Percentiles rank a stretch among this genome's conserved stretches.
These are phyloP conservation scores for Dryadomyces quercus-mongolicae DNA, from an alignment of 2,329 filamentous ascomycete genomes.

Conservation along the genomic window DNA sequence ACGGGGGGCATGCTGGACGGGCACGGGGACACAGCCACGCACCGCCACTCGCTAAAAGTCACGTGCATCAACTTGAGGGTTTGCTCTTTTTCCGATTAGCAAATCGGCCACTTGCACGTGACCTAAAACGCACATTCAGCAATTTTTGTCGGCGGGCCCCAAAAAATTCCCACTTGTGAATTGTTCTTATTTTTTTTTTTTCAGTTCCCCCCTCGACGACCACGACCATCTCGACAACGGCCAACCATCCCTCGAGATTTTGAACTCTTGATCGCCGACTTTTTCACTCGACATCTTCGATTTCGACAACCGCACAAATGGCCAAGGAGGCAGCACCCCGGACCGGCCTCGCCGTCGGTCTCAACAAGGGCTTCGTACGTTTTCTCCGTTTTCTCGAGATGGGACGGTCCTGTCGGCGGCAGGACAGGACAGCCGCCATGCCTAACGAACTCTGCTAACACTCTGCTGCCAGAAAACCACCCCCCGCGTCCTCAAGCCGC, in stretches of 20 bases:
- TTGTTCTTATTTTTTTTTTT: constrained; percentile 6
- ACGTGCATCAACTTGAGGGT: too few relatives aligned
- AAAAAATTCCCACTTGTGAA: background rate
- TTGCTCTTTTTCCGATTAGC: background rate
- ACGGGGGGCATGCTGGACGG: too few relatives aligned
- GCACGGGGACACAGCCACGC: background rate
- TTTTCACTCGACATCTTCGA: background rate
- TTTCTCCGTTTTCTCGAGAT: background rate
- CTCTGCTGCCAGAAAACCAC: constrained; percentile 58
- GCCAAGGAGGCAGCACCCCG: constrained; percentile 46
- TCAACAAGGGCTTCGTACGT: constrained; percentile 34
- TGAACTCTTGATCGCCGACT: background rate
- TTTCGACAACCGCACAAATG: constrained; percentile 31
- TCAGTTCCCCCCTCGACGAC: background rate
- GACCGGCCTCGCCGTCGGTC: constrained; percentile 47
- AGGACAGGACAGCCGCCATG: background rate
- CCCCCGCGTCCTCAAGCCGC: constrained; percentile 62
- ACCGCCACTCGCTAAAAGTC: too few relatives aligned
- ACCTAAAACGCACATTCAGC: background rate
- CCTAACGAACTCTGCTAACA: constrained; percentile 24
- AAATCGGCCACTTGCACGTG: background rate
- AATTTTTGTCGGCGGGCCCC: background rate
- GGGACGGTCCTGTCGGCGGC: background rate
- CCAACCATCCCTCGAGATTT: constrained; percentile 8
- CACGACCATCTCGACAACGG: background rate